Evolutionary conservation across 805 yeast genomes (phyloP).

Genomic region (Candida sonorensis): DNA sequence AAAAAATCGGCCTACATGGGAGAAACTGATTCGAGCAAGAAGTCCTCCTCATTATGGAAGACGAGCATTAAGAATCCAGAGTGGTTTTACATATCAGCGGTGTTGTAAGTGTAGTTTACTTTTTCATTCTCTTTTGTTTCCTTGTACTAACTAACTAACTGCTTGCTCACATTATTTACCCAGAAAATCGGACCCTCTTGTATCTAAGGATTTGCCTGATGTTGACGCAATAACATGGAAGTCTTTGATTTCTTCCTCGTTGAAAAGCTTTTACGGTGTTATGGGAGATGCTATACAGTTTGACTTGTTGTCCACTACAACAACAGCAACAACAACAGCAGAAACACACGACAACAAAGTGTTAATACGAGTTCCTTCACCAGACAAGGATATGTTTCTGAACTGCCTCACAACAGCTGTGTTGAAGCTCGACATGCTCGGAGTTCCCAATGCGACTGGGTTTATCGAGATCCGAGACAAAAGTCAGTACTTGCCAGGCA

Average conservation of each 20-base stretch:
- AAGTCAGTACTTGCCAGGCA: slow-evolving; percentile 19
- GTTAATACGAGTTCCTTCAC: slow-evolving; percentile 18
- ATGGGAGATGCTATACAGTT: slow-evolving; percentile 22
- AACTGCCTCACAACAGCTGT: slow-evolving; percentile 13
- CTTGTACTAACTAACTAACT: background rate
- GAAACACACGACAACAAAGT: slow-evolving; percentile 5
- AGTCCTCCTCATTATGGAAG: slow-evolving; percentile 4
- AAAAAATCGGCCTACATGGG: too few species aligned
- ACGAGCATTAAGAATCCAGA: slow-evolving; percentile 8
- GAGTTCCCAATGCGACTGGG: slow-evolving; percentile 4
- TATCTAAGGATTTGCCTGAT: background rate
- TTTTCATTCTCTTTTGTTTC: background rate
- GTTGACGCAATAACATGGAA: slow-evolving; percentile 22
- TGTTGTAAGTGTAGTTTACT: slow-evolving; percentile 7
- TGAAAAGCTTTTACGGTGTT: slow-evolving; percentile 20
- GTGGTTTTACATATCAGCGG: slow-evolving; percentile 9
- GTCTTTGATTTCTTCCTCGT: slow-evolving; percentile 12
- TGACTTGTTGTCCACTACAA: slow-evolving; percentile 14
- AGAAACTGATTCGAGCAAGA: too few species aligned
- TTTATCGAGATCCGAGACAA: slow-evolving; percentile 7
- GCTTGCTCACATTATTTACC: background rate
- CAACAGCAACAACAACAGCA: too few species aligned
- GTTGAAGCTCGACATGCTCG: slow-evolving; percentile 7
- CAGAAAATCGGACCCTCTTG: background rate
- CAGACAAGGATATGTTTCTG: slow-evolving; percentile 13